These are phyloP conservation scores for Globisporangium iwayamae DNA, from an alignment of 352 stramenopile genomes.

Conservation along the genomic window DNA sequence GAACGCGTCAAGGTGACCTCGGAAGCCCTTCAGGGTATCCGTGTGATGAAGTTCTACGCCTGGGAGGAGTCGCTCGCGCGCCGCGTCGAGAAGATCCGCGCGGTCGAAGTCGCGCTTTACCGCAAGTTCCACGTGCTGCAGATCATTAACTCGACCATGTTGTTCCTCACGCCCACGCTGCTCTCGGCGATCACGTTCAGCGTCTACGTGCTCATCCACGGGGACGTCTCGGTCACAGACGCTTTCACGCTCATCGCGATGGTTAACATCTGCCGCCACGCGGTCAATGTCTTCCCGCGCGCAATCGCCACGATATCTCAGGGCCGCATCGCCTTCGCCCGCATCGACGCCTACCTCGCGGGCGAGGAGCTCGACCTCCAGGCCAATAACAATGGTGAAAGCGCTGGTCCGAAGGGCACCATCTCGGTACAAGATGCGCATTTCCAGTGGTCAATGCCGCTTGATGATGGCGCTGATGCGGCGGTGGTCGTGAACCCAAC, in stretches of 20 bases:
- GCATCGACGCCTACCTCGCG: conserved; percentile 25
- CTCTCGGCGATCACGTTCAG: conserved; percentile 38
- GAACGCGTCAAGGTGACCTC: conserved; percentile 80
- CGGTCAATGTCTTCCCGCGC: conserved; percentile 25
- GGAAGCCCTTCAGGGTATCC: conserved; percentile 76
- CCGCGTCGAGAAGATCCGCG: conserved; percentile 19
- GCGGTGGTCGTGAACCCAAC: neutral
- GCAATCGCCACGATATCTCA: conserved; percentile 27
- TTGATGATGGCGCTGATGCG: neutral
- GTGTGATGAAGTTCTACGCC: conserved; percentile 73
- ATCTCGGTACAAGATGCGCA: neutral
- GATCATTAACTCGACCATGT: conserved; percentile 54
- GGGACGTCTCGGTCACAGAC: conserved; percentile 39
- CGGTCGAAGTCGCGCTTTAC: conserved; percentile 14
- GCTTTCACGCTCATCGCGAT: conserved; percentile 35
- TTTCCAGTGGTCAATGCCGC: conserved; percentile 1
- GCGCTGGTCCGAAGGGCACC: neutral
- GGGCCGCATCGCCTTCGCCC: conserved; percentile 20
- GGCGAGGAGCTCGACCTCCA: conserved; percentile 22
- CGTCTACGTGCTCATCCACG: conserved; percentile 37
- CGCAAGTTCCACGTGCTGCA: conserved; percentile 50
- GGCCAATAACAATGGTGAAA: neutral
- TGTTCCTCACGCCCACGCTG: conserved; percentile 34
- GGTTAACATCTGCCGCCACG: conserved; percentile 31
- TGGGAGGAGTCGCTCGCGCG: conserved; percentile 30